Evolutionary conservation across 2,329 filamentous ascomycete species (phyloP).

Genomic region (Aspergillus brunneoviolaceus): DNA sequence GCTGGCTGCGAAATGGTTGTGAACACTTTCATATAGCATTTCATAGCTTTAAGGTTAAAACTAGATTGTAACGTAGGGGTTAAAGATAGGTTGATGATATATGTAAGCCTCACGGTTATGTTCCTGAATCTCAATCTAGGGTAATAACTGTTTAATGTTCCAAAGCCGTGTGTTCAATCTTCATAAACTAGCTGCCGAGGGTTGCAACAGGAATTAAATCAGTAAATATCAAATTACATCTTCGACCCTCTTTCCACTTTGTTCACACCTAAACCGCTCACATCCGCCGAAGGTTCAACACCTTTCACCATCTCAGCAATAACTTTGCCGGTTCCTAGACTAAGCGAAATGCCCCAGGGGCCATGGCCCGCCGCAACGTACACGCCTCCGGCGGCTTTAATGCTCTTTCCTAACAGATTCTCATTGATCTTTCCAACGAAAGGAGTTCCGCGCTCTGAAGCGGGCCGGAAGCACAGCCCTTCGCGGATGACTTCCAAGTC

Average conservation of each 20-base stretch:
- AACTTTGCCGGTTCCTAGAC: conserved; percentile 68
- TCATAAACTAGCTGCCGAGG: no score
- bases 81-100: no score
- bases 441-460: conserved; percentile 63
- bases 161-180: conserved; percentile 29
- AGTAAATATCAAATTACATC: not conserved
- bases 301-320: conserved; percentile 69
- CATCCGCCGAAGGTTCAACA: conserved; percentile 57
- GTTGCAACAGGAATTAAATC: no score
- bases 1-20: no score
- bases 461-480: conserved; percentile 71
- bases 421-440: conserved; percentile 62
- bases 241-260: not conserved
- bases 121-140: no score
- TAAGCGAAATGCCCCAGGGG: conserved; percentile 69
- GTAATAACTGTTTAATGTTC: conserved; percentile 4
- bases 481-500: conserved; percentile 64
- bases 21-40: no score
- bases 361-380: conserved; percentile 72
- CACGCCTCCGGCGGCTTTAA: conserved; percentile 56
- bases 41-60: no score
- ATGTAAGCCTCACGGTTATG: no score
- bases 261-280: conserved; percentile 51
- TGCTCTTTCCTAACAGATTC: conserved; percentile 55
- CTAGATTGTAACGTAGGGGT: no score